Conservation (phyloP, 441 rosid species). For the Pelargonium citronellum region DNA sequence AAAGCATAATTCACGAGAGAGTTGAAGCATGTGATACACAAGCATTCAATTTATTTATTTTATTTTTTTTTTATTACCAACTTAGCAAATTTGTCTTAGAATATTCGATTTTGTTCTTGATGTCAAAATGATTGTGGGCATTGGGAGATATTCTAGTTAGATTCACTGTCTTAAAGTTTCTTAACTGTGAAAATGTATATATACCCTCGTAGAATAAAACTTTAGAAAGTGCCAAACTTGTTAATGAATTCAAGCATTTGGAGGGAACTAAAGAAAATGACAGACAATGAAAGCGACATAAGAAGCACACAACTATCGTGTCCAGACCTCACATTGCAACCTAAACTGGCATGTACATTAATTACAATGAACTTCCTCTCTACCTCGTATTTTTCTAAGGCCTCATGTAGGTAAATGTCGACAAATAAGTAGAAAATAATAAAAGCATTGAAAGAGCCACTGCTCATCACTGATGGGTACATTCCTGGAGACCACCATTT, state of each 20-base stretch:
- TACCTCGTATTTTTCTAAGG: neutral
- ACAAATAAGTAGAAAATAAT: neutral
- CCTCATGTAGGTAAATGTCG: neutral
- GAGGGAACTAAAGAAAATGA: neutral
- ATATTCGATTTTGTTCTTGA: neutral
- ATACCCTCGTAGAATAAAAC: neutral
- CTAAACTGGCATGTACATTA: neutral
- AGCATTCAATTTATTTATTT: no score
- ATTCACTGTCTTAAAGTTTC: neutral
- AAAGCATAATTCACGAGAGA: no score
- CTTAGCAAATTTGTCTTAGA: neutral
- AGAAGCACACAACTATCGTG: neutral
- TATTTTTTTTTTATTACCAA: neutral
- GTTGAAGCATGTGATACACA: neutral
- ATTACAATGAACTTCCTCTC: neutral
- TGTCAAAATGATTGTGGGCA: neutral
- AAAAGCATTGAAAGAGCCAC: neutral
- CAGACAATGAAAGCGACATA: neutral
- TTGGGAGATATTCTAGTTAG: neutral
- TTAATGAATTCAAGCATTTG: neutral
- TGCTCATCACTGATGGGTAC: constrained; percentile 53
- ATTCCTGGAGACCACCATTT: constrained; percentile 65
- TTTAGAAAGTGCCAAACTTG: neutral
- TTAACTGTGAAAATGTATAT: neutral
- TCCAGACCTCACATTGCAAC: constrained; percentile 1